Evolutionary conservation across 352 stramenopile species (phyloP).

Genomic region (Pythium oligandrum): DNA sequence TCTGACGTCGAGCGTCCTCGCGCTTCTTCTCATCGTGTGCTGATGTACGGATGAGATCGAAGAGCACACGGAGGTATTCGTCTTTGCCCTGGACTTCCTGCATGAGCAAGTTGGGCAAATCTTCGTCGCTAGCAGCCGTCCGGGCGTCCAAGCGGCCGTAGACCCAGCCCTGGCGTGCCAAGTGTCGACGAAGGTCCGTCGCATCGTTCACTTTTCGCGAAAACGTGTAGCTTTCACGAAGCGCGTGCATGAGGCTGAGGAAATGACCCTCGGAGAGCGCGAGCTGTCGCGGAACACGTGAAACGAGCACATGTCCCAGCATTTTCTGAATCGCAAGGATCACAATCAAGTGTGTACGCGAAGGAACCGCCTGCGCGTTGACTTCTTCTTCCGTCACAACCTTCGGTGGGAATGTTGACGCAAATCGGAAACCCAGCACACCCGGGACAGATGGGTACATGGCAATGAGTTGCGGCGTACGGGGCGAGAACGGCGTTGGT

Average conservation of each 20-base stretch:
- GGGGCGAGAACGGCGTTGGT: conserved; percentile 27
- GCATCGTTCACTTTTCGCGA: conserved; percentile 72
- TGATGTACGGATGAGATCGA: conserved; percentile 28
- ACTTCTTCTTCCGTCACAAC: conserved; percentile 54
- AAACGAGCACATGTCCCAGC: conserved; percentile 61
- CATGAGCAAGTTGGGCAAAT: conserved; percentile 59
- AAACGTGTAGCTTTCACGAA: conserved; percentile 73
- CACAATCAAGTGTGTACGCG: conserved; percentile 60
- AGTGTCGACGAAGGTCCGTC: conserved; percentile 39
- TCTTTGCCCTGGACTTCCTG: conserved; percentile 78
- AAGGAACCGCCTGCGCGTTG: conserved; percentile 50
- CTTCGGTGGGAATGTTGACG: conserved; percentile 43
- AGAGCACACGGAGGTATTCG: conserved; percentile 69
- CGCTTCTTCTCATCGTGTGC: conserved; percentile 31
- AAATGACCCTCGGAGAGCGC: conserved; percentile 59
- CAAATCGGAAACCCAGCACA: conserved; percentile 52
- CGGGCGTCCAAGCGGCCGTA: conserved; percentile 40
- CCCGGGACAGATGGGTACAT: conserved; percentile 64
- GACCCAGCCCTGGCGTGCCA: conserved; percentile 40
- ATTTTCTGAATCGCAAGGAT: conserved; percentile 62
- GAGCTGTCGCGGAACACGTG: conserved; percentile 29
- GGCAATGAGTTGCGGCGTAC: conserved; percentile 48
- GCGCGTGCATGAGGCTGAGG: conserved; percentile 34
- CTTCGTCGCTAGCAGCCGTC: conserved; percentile 19
- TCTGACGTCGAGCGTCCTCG: conserved; percentile 59